These are phyloP conservation scores for Fagus sylvatica DNA, from an alignment of 306 rosid species.

Conservation along the genomic window DNA sequence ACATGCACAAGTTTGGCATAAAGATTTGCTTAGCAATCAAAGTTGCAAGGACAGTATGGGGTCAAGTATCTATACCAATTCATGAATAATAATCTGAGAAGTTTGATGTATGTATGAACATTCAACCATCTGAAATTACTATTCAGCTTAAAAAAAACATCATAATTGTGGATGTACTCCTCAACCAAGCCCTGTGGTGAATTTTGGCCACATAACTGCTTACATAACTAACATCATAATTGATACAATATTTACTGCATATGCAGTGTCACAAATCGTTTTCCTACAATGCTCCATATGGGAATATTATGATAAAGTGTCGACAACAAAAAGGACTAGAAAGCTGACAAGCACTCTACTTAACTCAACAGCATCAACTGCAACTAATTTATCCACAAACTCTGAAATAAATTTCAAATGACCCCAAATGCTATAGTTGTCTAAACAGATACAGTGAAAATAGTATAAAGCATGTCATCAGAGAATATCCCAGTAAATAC, in stretches of 20 bases:
- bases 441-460: background rate
- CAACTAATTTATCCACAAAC: background rate
- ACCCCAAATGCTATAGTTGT: slow-evolving; percentile 4
- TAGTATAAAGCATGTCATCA: background rate
- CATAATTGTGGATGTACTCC: background rate
- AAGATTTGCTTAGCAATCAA: background rate
- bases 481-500: background rate
- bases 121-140: background rate
- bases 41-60: background rate
- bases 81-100: background rate
- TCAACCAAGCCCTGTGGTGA: background rate
- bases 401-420: background rate
- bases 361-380: background rate
- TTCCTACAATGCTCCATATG: background rate
- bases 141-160: background rate
- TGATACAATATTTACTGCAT: background rate
- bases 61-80: background rate
- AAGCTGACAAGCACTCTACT: background rate
- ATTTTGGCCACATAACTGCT: background rate
- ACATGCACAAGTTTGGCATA: background rate
- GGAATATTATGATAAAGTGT: background rate
- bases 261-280: background rate
- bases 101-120: background rate
- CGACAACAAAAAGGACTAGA: background rate
- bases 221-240: no score